A percentile compares a stretch with the other conserved stretches of the same genome.
Conservation (phyloP, 257 asterid species). For the Gardenia jasminoides region DNA sequence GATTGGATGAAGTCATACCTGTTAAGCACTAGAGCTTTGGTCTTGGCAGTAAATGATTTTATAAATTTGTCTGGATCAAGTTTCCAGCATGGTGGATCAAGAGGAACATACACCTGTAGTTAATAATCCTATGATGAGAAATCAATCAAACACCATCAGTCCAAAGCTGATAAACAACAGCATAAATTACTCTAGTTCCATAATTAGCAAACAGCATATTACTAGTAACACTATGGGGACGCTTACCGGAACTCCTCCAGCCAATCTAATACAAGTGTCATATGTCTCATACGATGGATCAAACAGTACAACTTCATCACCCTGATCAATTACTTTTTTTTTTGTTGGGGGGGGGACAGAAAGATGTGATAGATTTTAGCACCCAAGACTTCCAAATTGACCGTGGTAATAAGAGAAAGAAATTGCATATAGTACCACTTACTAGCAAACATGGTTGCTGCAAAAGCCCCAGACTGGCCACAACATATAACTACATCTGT, state of each 20-base stretch:
- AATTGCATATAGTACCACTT: constrained; percentile 8
- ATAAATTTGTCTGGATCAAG: constrained; percentile 54
- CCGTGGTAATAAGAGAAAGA: neutral
- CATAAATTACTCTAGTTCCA: neutral
- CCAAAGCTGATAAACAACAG: neutral
- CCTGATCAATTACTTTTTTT: constrained; percentile 79
- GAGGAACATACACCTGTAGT: constrained; percentile 73
- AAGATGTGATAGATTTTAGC: constrained; percentile 1
- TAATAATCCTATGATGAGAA: constrained; percentile 4
- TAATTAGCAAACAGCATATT: neutral
- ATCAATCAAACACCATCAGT: constrained; percentile 10
- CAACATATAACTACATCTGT: constrained; percentile 77
- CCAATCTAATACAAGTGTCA: constrained; percentile 75
- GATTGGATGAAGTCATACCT: constrained; percentile 40
- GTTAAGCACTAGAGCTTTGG: constrained; percentile 83
- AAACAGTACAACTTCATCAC: constrained; percentile 81
- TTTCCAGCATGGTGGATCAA: constrained; percentile 82
- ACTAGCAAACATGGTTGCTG: constrained; percentile 82
- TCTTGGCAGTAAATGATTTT: constrained; percentile 50
- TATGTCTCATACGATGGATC: constrained; percentile 88
- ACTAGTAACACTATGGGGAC: neutral
- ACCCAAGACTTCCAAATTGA: too few species aligned
- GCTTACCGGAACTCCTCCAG: constrained; percentile 93
- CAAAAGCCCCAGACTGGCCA: constrained; percentile 94
- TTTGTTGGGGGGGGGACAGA: constrained; percentile 10